Conservation (phyloP, 192 early-diverging fungal genomes). For the Coemansia sp. region DNA sequence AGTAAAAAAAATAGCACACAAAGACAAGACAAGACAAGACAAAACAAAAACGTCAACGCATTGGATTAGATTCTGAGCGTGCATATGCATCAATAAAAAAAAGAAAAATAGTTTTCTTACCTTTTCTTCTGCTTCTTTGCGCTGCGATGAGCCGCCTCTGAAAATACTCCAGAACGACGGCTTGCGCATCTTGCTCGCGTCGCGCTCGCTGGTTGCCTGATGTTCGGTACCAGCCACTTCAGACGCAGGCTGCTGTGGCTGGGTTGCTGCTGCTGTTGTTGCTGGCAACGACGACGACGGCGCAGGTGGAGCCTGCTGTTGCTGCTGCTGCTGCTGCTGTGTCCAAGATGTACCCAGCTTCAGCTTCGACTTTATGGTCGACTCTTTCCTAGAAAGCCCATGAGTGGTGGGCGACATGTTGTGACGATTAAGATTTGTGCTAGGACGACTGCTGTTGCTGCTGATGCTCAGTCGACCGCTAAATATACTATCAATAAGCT, state of each 20-base stretch:
- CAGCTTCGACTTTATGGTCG: conserved; percentile 3
- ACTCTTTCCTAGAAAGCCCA: conserved; percentile 10
- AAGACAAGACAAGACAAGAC: not conserved
- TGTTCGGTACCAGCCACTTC: not conserved
- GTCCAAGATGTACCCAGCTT: conserved; percentile 7
- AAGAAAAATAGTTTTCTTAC: conserved; percentile 18
- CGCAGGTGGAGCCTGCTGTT: not conserved
- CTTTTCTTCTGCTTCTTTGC: conserved; percentile 52
- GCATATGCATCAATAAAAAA: not conserved
- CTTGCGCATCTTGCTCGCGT: conserved; percentile 56
- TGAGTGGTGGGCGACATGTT: conserved; percentile 3
- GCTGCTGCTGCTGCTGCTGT: conserved; percentile 14
- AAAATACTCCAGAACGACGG: conserved; percentile 57
- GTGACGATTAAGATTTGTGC: not conserved
- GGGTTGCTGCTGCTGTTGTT: not conserved
- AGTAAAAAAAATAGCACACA: not conserved
- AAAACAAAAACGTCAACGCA: not conserved
- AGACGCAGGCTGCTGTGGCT: not conserved
- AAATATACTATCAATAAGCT: conserved; percentile 50
- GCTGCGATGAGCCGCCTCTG: conserved; percentile 31
- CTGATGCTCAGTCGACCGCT: conserved; percentile 46
- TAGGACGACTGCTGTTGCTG: conserved; percentile 7
- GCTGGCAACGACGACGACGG: not conserved
- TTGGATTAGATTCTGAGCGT: conserved; percentile 4
- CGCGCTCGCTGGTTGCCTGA: conserved; percentile 24